A percentile compares a stretch with the other conserved stretches of the same genome.
phyloP scores from a whole-genome alignment of 2,329 filamentous ascomycete species.

The Colletotrichum sansevieriae region DNA sequence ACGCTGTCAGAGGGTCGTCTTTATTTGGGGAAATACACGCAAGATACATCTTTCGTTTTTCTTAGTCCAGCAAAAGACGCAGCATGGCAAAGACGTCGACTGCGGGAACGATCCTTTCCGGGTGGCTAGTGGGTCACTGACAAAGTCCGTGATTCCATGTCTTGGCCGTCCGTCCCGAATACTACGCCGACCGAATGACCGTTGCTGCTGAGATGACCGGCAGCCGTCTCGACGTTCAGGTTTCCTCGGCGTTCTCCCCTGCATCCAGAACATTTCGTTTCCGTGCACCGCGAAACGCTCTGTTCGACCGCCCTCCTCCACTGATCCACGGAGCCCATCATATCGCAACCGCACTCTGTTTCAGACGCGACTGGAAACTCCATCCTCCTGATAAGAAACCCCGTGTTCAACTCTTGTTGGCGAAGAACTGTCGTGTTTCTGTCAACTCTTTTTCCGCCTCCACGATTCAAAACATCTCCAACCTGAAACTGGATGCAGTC shows the following conservation, averaged over 20 bases:
- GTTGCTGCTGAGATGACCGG: neutral
- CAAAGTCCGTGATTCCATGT: neutral
- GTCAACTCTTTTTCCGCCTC: neutral
- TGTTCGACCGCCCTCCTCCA: slow-evolving; percentile 18
- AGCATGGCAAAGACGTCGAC: slow-evolving; percentile 1
- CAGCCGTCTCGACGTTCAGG: slow-evolving; percentile 1
- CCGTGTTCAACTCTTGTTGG: neutral
- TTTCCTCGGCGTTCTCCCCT: slow-evolving; percentile 22
- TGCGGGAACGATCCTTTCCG: neutral
- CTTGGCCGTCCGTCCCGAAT: neutral
- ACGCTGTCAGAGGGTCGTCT: slow-evolving; percentile 8
- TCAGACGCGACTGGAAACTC: slow-evolving; percentile 36
- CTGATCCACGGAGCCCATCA: slow-evolving; percentile 21
- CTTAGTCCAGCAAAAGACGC: neutral
- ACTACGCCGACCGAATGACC: neutral
- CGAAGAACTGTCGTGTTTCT: neutral
- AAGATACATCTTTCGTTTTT: neutral
- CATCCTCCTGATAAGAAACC: slow-evolving; percentile 26
- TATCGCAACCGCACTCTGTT: slow-evolving; percentile 33
- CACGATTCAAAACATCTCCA: slow-evolving; percentile 4
- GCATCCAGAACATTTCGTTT: slow-evolving; percentile 34
- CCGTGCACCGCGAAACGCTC: slow-evolving; percentile 22
- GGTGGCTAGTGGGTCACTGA: slow-evolving; percentile 1
- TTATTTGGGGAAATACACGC: slow-evolving; percentile 20
- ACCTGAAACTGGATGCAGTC: slow-evolving; percentile 31